Evolutionary conservation across 2,329 filamentous ascomycete genomes (phyloP).

Genomic region (Colletotrichum kahawae): DNA sequence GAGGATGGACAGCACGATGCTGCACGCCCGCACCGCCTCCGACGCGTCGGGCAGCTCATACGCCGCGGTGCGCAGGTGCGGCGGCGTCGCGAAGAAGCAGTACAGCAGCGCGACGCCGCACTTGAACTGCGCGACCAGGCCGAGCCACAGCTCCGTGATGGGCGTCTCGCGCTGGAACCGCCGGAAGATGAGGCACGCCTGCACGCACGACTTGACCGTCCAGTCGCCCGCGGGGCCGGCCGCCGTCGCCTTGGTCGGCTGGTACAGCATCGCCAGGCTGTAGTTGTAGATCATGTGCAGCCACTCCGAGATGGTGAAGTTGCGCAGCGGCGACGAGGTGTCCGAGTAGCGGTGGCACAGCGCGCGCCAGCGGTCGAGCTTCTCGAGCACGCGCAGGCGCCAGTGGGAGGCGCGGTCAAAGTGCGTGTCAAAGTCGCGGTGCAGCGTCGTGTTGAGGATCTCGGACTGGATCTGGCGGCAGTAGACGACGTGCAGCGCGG

Average conservation of each 20-base stretch:
- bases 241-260: conserved; percentile 26
- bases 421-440: conserved; percentile 26
- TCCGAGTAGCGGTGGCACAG: conserved; percentile 26
- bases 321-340: conserved; percentile 15
- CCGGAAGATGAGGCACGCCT: conserved; percentile 32
- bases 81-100: conserved; percentile 39
- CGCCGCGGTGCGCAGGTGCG: conserved; percentile 29
- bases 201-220: conserved; percentile 30
- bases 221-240: conserved; percentile 29
- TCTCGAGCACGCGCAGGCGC: conserved; percentile 27
- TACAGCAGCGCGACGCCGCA: conserved; percentile 39
- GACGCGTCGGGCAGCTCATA: conserved; percentile 33
- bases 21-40: conserved; percentile 39
- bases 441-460: conserved; percentile 28
- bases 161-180: conserved; percentile 31
- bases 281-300: conserved; percentile 36
- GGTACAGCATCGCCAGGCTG: conserved; percentile 30
- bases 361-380: conserved; percentile 29
- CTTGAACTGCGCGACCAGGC: conserved; percentile 35
- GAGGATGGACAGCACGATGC: conserved; percentile 38
- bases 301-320: conserved; percentile 29
- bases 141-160: conserved; percentile 31
- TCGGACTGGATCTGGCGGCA: conserved; percentile 32
- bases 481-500: conserved; percentile 30
- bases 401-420: conserved; percentile 25